A percentile compares a stretch with the other conserved stretches of the same genome.
Conservation (phyloP, 1,284 basidiomycete species). For the Fomitopsis palustris region DNA sequence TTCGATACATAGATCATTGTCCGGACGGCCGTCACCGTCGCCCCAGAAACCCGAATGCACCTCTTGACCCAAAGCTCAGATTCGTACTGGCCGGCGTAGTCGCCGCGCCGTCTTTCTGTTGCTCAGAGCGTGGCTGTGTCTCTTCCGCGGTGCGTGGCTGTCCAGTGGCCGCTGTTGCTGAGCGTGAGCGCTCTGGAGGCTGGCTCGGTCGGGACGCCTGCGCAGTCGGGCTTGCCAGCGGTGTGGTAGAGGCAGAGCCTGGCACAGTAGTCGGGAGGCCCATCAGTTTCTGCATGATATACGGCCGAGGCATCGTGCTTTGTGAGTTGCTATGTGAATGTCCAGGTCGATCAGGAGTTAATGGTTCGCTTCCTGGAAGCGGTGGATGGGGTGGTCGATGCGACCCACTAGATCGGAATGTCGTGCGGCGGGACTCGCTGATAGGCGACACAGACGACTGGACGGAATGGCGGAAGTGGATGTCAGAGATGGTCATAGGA, state of each 20-base stretch:
- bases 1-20: not conserved
- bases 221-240: slow-evolving; percentile 18
- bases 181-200: not conserved
- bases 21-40: not conserved
- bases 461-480: slow-evolving; percentile 56
- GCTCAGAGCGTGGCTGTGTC: not conserved
- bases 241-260: slow-evolving; percentile 15
- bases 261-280: slow-evolving; percentile 23
- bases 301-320: slow-evolving; percentile 14
- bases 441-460: slow-evolving; percentile 32
- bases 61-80: not conserved
- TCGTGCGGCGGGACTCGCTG: slow-evolving; percentile 35
- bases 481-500: slow-evolving; percentile 64
- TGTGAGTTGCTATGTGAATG: slow-evolving; percentile 8
- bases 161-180: not conserved
- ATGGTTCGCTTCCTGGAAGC: slow-evolving; percentile 31
- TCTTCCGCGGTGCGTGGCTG: not conserved
- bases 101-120: not conserved
- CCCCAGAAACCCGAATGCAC: not conserved
- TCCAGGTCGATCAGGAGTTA: slow-evolving; percentile 13
- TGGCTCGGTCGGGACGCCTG: not conserved
- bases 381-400: slow-evolving; percentile 50
- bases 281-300: slow-evolving; percentile 38
- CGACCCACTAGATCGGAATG: slow-evolving; percentile 26
- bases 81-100: not conserved